Conservation (phyloP, 2,329 filamentous ascomycete genomes). For the Neophaeococcomyces mojaviensis region DNA sequence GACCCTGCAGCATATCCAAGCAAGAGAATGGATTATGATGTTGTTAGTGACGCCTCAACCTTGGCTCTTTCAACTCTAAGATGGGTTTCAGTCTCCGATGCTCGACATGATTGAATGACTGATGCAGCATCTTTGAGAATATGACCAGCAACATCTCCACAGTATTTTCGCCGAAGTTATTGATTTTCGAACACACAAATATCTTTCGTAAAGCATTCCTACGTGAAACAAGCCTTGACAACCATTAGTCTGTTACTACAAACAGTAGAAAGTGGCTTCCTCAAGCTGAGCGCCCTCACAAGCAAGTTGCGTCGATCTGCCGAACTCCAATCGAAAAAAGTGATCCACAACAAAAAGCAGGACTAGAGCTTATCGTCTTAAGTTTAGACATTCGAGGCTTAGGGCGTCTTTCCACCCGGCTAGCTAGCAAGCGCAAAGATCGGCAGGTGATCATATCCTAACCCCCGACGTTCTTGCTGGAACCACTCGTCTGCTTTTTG, state of each 20-base stretch:
- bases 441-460: not conserved
- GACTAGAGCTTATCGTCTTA: conserved; percentile 3
- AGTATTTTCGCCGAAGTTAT: not conserved
- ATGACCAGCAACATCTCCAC: not conserved
- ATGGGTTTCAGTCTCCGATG: not conserved
- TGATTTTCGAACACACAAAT: not conserved
- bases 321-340: conserved; percentile 2
- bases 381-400: conserved; percentile 1
- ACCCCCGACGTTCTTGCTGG: not conserved
- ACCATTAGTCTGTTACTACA: not conserved
- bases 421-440: not conserved
- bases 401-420: not conserved
- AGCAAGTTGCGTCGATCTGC: conserved; percentile 8
- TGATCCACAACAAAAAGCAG: conserved; percentile 1
- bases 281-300: not conserved
- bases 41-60: conserved; percentile 8
- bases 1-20: conserved; percentile 1
- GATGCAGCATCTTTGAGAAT: conserved; percentile 1
- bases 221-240: not conserved
- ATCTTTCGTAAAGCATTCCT: conserved; percentile 6
- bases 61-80: not conserved
- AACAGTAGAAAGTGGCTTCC: not conserved
- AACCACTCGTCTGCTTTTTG: conserved; percentile 3
- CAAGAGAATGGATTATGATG: conserved; percentile 1
- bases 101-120: conserved; percentile 1